These are phyloP conservation scores for Dillenia suffruticosa DNA, from an alignment of 164 flowering plant genomes.

Conservation along the genomic window DNA sequence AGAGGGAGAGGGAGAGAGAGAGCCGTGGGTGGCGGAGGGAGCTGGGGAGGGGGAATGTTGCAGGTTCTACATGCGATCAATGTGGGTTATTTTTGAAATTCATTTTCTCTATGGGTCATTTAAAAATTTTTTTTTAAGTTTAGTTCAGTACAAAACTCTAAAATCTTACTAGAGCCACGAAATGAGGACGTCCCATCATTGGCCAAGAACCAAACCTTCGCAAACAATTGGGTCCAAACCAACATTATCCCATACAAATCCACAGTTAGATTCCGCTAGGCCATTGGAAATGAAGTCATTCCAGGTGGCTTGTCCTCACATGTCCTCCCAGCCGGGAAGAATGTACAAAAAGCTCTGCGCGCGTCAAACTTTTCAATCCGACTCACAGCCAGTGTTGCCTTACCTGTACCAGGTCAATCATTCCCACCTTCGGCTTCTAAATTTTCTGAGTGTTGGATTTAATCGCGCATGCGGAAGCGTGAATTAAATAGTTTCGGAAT, in stretches of 20 bases:
- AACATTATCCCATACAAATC: constrained; percentile 2
- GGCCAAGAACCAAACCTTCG: constrained; percentile 4
- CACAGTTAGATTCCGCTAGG: neutral
- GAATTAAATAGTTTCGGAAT: too few relatives aligned
- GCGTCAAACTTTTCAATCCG: constrained; percentile 5
- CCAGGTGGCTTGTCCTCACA: constrained; percentile 2
- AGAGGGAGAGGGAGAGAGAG: too few relatives aligned
- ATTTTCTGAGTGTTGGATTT: too few relatives aligned
- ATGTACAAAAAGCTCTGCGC: neutral
- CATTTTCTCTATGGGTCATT: too few relatives aligned
- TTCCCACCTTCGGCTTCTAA: constrained; percentile 14
- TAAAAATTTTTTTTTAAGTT: too few relatives aligned
- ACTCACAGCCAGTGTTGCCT: constrained; percentile 10
- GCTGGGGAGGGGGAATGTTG: too few relatives aligned
- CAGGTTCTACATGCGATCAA: too few relatives aligned
- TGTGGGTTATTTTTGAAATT: too few relatives aligned
- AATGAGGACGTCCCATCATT: constrained; percentile 9
- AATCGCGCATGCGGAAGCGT: too few relatives aligned
- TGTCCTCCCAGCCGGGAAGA: constrained; percentile 1
- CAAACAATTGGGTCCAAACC: constrained; percentile 13
- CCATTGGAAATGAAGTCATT: constrained; percentile 9
- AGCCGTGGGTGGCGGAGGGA: too few relatives aligned
- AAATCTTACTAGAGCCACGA: too few relatives aligned
- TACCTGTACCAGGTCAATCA: constrained; percentile 1
- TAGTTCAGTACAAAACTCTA: too few relatives aligned